Evolutionary conservation across 805 yeast species (phyloP), one percentile per base, ranked within the genome.

Genomic region (Candida insectalens): DNA sequence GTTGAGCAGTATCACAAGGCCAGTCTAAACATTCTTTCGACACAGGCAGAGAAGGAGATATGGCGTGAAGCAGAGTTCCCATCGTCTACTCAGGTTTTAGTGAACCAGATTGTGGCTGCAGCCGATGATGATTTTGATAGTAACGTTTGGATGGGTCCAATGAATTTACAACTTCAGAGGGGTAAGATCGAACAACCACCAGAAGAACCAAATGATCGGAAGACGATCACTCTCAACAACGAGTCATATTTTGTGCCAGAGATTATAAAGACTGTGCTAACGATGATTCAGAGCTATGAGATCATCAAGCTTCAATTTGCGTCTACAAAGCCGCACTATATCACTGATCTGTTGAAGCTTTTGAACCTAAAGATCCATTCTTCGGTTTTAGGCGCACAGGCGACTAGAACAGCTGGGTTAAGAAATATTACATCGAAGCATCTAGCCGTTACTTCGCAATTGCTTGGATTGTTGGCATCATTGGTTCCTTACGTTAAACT

Each of bases 1-100:
- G 57, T 74, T 25, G 61, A 62, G 20, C 61, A 73, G 21, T 69
- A 70, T 44, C 87, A 81, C 42, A 64, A 65, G 31, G 61, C 62
- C 12, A 63, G 69, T 18, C 51, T 73, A 33, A 67, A 65, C 36
- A 51, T 54, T 4, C 55, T 83, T 19, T 60, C 69, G 5, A 49
- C 49, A 4, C 59, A 63, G 13, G 61, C 83, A 36, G 88, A 82
- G 33, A 60, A 62, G 30, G 97, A 88, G 43, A 60, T 60, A 16
- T 89, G 97, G 97, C 74, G 71, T 38, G 94, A 88, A 34, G 71
- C 69, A 14, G 69, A 71, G n/a, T 70, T 77, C 7, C 50, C 71
- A 0, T 49, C 58, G 2, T 49, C 51, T 1, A 52, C 75, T 2
- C 88, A 81, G 46, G 44, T 36, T 3, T 47, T 57, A 10, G 68